Base-by-base conservation (phyloP, 164 flowering plant genomes). In the Liriodendron chinense region DNA sequence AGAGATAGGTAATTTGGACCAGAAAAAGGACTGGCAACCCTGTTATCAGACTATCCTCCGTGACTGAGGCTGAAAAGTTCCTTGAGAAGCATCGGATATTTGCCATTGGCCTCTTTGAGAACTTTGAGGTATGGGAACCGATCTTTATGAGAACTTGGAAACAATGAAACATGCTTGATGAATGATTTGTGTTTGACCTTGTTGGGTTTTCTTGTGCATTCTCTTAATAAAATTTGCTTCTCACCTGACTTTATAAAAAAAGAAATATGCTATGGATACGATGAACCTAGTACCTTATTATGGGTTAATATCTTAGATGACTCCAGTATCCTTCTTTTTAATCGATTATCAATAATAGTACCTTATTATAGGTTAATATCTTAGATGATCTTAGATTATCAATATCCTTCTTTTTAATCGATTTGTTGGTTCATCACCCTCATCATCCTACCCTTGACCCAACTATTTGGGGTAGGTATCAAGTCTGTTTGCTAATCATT, bases 11-110 rank as follows among this genome's bases (percentile, higher is more conserved):
- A 82, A 84, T 90, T 21, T 96, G 99, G 99, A 87, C 83, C 9
- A 88, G 90, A 80, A 96, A 96, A 81, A 96, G 84, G 82, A 93
- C 98, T 28, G 95, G 96, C 49, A 81, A 72, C 9, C 96, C 99
- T 74, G 86, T 91, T 80, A 82, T 85, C 78, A 88, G 90, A 83
- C 47, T 92, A 67, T 84, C 69, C 77, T 81, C 94, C 0, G 76
- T 79, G 2, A 18, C 76, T 28, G 92, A 87, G 73, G 96, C 95
- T 7, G 87, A 89, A 66, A 87, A 86, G 65, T 85, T 93, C 76
- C 82, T 89, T 18, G 83, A 83, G 74, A 94, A 87, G 81, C 76
- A 87, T 73, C 78, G 72, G 12, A 82, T 68, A 22, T 91, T 89
- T 80, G 88, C 85, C 56, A 57, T 92, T 80, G 96, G 97, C 43